Conservation (phyloP, 768 basidiomycete species). For the Boletus sp. region DNA sequence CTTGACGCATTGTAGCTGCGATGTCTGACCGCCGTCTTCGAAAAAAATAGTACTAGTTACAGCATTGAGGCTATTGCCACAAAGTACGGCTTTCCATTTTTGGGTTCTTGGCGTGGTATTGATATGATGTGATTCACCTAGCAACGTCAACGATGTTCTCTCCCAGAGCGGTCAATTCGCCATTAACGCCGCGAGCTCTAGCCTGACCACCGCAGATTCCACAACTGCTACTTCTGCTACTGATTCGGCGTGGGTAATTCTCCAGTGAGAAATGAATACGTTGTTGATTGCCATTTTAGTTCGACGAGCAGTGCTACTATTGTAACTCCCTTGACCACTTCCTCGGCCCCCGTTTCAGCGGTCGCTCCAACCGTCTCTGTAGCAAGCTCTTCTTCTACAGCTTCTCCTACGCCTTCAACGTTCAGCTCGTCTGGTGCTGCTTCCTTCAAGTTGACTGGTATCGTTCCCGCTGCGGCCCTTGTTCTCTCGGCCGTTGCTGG, state of each 20-base stretch:
- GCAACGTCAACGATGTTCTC: constrained; percentile 47
- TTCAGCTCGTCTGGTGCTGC: constrained; percentile 27
- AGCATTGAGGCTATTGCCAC: constrained; percentile 45
- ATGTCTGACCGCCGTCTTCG: neutral
- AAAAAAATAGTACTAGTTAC: constrained; percentile 43
- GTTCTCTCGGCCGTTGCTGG: constrained; percentile 50
- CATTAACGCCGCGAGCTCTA: constrained; percentile 30
- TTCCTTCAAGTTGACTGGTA: constrained; percentile 33
- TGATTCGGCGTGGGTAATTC: constrained; percentile 12
- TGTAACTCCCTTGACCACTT: neutral
- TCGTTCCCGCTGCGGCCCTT: constrained; percentile 35
- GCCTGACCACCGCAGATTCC: constrained; percentile 12
- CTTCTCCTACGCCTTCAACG: constrained; percentile 23
- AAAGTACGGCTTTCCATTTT: constrained; percentile 27
- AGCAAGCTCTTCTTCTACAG: constrained; percentile 2
- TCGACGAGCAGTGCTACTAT: neutral
- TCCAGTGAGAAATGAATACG: accelerated
- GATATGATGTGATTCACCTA: constrained; percentile 2
- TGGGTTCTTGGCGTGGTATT: neutral
- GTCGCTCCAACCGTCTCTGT: neutral
- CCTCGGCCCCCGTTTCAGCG: constrained; percentile 9
- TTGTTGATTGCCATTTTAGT: constrained; percentile 2
- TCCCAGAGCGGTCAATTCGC: constrained; percentile 40
- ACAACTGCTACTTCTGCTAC: constrained; percentile 1
- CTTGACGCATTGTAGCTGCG: neutral